Conservation (phyloP, 2,329 filamentous ascomycete species). For the Botrytis squamosa region DNA sequence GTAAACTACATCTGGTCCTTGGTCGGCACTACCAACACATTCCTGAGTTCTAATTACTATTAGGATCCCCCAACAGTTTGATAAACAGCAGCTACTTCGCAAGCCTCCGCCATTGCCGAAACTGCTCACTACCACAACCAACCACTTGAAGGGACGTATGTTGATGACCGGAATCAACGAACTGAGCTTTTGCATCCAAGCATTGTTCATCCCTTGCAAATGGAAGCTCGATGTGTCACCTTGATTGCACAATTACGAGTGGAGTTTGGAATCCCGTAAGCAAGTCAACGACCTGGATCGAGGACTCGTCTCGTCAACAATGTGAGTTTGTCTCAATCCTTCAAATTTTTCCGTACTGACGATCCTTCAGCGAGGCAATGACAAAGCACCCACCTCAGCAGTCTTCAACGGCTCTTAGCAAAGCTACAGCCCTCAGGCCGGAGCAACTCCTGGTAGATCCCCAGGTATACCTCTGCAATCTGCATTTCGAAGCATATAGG, state of each 20-base stretch:
- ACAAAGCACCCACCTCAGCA: constrained; percentile 78
- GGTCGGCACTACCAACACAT: neutral
- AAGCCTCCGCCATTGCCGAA: neutral
- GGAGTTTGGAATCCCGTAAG: neutral
- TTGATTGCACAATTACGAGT: neutral
- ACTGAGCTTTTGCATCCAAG: no score
- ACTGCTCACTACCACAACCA: no score
- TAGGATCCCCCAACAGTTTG: neutral
- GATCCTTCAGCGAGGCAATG: constrained; percentile 85
- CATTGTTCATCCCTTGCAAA: no score
- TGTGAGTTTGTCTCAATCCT: constrained; percentile 62
- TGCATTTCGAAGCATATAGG: neutral
- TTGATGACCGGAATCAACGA: neutral
- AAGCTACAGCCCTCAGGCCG: constrained; percentile 70
- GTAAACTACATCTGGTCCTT: neutral
- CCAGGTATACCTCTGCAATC: constrained; percentile 62
- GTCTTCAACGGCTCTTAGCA: constrained; percentile 79
- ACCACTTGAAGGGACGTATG: neutral
- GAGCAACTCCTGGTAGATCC: constrained; percentile 65
- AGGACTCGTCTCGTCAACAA: constrained; percentile 67
- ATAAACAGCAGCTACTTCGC: neutral
- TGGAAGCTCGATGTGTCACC: no score
- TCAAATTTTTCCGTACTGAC: constrained; percentile 37
- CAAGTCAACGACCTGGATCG: neutral
- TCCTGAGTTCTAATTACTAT: neutral